Percentiles rank a stretch among this genome's conserved stretches.
Evolutionary conservation across 1,139 yeast genomes (phyloP).

Genomic region (Nakaseomyces uthaithaninus): DNA sequence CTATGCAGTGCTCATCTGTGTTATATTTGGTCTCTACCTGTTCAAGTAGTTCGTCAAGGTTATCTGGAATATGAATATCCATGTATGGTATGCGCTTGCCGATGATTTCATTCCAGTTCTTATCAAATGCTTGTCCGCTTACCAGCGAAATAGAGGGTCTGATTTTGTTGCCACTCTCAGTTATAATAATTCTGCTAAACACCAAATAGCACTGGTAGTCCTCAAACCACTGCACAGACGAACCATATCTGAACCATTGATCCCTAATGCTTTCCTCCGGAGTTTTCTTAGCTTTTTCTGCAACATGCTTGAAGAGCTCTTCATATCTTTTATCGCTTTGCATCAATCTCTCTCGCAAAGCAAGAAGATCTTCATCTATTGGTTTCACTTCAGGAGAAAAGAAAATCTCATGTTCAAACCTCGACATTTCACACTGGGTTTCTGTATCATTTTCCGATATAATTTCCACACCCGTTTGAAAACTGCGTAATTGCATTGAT

Average conservation of each 20-base stretch:
- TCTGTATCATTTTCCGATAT: neutral
- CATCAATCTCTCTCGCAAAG: conserved; percentile 1
- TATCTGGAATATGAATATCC: conserved; percentile 13
- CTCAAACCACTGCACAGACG: conserved; percentile 20
- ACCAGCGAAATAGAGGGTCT: conserved; percentile 13
- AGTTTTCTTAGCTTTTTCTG: neutral
- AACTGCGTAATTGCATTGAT: neutral
- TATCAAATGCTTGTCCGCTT: conserved; percentile 20
- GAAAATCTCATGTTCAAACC: neutral
- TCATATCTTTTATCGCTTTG: neutral
- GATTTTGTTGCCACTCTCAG: neutral
- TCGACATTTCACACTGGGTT: neutral
- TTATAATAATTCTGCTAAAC: conserved; percentile 13
- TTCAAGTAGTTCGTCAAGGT: conserved; percentile 6
- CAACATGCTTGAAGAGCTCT: neutral
- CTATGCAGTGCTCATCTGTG: neutral
- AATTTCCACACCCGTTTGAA: neutral
- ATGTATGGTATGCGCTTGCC: conserved; percentile 16
- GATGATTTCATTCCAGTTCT: conserved; percentile 18
- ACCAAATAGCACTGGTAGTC: conserved; percentile 17
- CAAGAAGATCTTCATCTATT: neutral
- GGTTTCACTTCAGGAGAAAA: neutral
- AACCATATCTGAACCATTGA: conserved; percentile 20
- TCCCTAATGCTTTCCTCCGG: neutral
- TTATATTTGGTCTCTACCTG: neutral